phyloP scores from a whole-genome alignment of 2,329 filamentous ascomycete genomes.

The Zelopaecilomyces penicillatus region DNA sequence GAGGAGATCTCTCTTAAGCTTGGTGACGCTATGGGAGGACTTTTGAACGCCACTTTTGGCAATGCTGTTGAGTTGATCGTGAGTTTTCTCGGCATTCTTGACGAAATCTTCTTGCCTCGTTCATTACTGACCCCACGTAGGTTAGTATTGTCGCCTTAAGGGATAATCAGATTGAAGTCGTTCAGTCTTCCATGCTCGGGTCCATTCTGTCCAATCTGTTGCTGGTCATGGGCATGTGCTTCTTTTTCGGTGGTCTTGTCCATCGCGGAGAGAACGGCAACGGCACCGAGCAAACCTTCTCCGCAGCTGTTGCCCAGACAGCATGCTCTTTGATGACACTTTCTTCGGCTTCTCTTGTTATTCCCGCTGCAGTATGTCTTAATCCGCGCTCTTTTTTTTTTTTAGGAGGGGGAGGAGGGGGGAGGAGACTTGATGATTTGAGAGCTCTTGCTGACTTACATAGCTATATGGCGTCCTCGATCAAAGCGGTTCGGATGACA shows the following conservation, averaged over 20 bases:
- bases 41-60: conserved; percentile 70
- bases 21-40: conserved; percentile 64
- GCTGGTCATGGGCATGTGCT: conserved; percentile 75
- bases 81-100: conserved; percentile 16
- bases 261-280: conserved; percentile 49
- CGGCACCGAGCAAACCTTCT: conserved; percentile 62
- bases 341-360: conserved; percentile 68
- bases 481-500: conserved; percentile 29
- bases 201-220: conserved; percentile 92
- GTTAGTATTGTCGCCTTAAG: conserved; percentile 86
- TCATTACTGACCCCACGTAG: conserved; percentile 32
- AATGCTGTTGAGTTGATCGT: conserved; percentile 76
- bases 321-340: conserved; percentile 68
- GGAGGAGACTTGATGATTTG: not conserved
- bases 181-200: conserved; percentile 96
- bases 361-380: conserved; percentile 57
- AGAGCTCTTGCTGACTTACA: not conserved
- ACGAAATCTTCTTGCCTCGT: not conserved
- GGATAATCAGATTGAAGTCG: conserved; percentile 82
- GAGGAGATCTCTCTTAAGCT: conserved; percentile 67
- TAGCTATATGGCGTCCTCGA: conserved; percentile 60
- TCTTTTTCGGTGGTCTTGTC: conserved; percentile 63
- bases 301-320: conserved; percentile 68
- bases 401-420: too few relatives aligned
- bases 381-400: not conserved